Conservation (phyloP, 1,284 basidiomycete species). For the Moesziomyces sp. region DNA sequence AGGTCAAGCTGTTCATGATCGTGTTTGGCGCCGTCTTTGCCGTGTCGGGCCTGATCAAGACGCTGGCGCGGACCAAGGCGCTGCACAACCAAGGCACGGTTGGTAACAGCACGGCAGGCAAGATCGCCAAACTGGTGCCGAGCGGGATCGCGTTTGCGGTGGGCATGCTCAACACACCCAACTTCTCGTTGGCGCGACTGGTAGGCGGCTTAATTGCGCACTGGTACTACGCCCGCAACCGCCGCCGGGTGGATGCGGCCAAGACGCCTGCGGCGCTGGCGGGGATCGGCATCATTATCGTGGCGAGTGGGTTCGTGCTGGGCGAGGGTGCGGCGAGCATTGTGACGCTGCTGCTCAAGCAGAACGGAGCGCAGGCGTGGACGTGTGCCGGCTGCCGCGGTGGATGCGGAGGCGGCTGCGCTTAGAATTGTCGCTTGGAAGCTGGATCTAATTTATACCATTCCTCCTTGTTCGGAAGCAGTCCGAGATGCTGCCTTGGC, state of each 20-base stretch:
- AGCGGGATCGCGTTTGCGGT: conserved; percentile 71
- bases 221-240: conserved; percentile 67
- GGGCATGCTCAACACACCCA: conserved; percentile 90
- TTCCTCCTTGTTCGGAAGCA: too few relatives aligned
- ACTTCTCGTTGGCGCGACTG: conserved; percentile 89
- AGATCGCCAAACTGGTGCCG: conserved; percentile 27
- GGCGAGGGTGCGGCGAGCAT: conserved; percentile 90
- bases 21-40: conserved; percentile 74
- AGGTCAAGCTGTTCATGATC: conserved; percentile 83
- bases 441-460: conserved; percentile 1
- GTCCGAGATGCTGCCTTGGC: too few relatives aligned
- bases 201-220: conserved; percentile 84
- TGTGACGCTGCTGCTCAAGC: conserved; percentile 79
- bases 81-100: conserved; percentile 14
- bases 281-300: conserved; percentile 82
- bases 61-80: conserved; percentile 70
- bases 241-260: conserved; percentile 2
- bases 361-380: conserved; percentile 75
- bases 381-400: conserved; percentile 87
- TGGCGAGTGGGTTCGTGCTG: conserved; percentile 93
- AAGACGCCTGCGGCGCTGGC: conserved; percentile 19
- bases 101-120: conserved; percentile 19
- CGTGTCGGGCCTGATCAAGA: conserved; percentile 72
- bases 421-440: conserved; percentile 2
- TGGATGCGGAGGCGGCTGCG: conserved; percentile 76